Evolutionary conservation across 345 rosid species (phyloP).

Genomic region (Salix purpurea): DNA sequence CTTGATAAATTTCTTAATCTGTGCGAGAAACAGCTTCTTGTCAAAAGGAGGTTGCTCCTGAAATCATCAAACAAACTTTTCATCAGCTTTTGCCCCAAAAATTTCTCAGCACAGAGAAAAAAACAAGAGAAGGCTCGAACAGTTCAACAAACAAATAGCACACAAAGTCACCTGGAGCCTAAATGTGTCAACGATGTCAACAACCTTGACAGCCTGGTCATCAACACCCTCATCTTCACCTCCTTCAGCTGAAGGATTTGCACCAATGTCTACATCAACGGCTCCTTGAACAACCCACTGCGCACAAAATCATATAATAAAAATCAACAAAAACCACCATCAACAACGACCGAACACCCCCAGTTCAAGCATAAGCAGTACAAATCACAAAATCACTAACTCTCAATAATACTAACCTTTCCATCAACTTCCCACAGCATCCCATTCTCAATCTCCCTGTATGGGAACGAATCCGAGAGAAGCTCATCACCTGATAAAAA

Average conservation of each 20-base stretch:
- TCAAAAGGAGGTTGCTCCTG: slow-evolving; percentile 95
- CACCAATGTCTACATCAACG: slow-evolving; percentile 76
- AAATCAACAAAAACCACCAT: neutral
- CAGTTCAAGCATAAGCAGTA: neutral
- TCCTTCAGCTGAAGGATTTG: slow-evolving; percentile 96
- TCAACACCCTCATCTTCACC: slow-evolving; percentile 85
- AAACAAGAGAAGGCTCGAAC: neutral
- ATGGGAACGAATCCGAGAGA: slow-evolving; percentile 81
- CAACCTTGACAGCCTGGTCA: slow-evolving; percentile 72
- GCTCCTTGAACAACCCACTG: slow-evolving; percentile 91
- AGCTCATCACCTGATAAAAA: slow-evolving; percentile 59
- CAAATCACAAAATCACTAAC: neutral
- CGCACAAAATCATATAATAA: neutral
- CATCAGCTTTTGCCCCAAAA: neutral
- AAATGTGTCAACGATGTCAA: slow-evolving; percentile 96
- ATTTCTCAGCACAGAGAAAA: neutral
- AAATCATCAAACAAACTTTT: neutral
- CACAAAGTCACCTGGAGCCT: slow-evolving; percentile 76
- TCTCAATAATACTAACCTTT: slow-evolving; percentile 43
- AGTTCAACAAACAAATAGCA: neutral
- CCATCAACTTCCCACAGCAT: slow-evolving; percentile 87
- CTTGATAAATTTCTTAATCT: slow-evolving; percentile 75
- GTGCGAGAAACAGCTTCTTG: slow-evolving; percentile 74
- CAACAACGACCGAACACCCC: neutral
- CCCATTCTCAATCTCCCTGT: slow-evolving; percentile 72